These are phyloP conservation scores for Panaeolus papilionaceus DNA, from an alignment of 768 basidiomycete species.

Conservation along the genomic window DNA sequence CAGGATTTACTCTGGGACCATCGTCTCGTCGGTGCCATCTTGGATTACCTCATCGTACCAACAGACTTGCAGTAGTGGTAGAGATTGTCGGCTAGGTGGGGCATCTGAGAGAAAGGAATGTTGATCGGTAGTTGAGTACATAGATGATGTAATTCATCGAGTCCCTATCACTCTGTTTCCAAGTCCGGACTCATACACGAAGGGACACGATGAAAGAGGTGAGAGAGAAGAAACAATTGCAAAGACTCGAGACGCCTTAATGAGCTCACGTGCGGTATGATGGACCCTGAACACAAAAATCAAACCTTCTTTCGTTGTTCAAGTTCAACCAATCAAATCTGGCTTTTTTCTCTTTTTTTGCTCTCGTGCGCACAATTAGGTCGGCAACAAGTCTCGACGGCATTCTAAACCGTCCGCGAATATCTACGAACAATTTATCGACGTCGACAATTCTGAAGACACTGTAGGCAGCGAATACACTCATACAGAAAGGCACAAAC, in stretches of 20 bases:
- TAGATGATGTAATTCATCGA: too few relatives aligned
- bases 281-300: not conserved
- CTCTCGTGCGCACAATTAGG: slow-evolving; percentile 50
- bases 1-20: slow-evolving; percentile 86
- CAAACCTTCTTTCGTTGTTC: slow-evolving; percentile 7
- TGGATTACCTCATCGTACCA: too few relatives aligned
- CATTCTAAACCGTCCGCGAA: slow-evolving; percentile 81
- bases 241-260: too few relatives aligned
- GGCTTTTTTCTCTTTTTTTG: slow-evolving; percentile 17
- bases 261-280: slow-evolving; percentile 78
- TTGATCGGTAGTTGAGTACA: too few relatives aligned
- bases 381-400: slow-evolving; percentile 97
- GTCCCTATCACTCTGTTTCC: too few relatives aligned
- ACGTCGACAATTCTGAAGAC: slow-evolving; percentile 97
- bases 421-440: slow-evolving; percentile 98
- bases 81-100: too few relatives aligned
- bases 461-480: slow-evolving; percentile 95
- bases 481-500: slow-evolving; percentile 98
- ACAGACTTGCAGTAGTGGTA: too few relatives aligned
- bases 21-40: too few relatives aligned
- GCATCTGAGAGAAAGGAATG: too few relatives aligned
- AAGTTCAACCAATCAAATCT: slow-evolving; percentile 14
- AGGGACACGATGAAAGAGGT: too few relatives aligned
- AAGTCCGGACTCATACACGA: too few relatives aligned
- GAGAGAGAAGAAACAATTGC: too few relatives aligned